Conservation (phyloP, 352 stramenopile genomes). For the Achlya hypogyna region DNA sequence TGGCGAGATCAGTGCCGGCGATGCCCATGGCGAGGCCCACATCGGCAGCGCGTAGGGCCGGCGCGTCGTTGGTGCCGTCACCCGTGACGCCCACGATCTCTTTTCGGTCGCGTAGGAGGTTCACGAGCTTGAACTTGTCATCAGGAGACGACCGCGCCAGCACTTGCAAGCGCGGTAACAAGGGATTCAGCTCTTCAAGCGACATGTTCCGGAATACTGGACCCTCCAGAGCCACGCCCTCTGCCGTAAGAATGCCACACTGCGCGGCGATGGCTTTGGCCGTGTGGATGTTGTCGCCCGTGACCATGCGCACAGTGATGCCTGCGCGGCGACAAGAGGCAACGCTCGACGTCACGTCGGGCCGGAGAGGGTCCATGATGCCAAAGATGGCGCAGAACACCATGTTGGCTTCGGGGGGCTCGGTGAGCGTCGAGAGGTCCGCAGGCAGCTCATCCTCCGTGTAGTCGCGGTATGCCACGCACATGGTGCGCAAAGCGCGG, state of each 20-base stretch:
- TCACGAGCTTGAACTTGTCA: conserved; percentile 96
- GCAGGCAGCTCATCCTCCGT: conserved; percentile 32
- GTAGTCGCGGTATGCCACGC: conserved; percentile 78
- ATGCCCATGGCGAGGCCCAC: conserved; percentile 78
- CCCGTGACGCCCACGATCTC: conserved; percentile 75
- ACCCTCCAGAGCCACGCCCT: conserved; percentile 86
- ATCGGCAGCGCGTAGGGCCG: conserved; percentile 56
- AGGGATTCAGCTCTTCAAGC: conserved; percentile 38
- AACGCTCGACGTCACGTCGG: conserved; percentile 91
- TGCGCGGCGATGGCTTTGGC: conserved; percentile 93
- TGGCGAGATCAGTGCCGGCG: conserved; percentile 65
- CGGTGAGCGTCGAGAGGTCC: conserved; percentile 43
- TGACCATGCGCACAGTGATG: conserved; percentile 99
- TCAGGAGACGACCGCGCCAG: conserved; percentile 91
- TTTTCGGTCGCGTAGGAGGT: conserved; percentile 51
- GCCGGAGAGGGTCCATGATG: conserved; percentile 93
- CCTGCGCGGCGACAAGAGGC: conserved; percentile 90
- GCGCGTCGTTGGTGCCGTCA: conserved; percentile 74
- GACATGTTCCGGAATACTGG: conserved; percentile 87
- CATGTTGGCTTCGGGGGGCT: conserved; percentile 66
- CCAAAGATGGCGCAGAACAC: conserved; percentile 88
- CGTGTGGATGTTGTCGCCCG: conserved; percentile 97
- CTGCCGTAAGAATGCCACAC: conserved; percentile 92
- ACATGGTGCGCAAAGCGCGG: conserved; percentile 78
- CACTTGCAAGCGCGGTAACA: conserved; percentile 62